Conservation (phyloP, 176 grass and related monocot genomes). For the Ensete glaucum region DNA sequence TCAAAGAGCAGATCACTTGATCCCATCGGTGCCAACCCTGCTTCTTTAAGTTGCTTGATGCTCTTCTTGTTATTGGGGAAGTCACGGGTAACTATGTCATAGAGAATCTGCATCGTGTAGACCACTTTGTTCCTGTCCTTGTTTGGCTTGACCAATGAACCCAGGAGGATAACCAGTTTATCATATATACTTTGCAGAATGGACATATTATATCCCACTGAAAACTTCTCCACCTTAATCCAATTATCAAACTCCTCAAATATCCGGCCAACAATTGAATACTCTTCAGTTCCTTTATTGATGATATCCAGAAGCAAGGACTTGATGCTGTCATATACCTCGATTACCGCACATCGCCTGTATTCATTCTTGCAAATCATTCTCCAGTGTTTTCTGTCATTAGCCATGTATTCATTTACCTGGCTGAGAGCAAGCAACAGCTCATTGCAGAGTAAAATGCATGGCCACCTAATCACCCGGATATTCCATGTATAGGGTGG, state of each 20-base stretch:
- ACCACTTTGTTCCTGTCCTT: slow-evolving; percentile 72
- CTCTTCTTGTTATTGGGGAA: slow-evolving; percentile 72
- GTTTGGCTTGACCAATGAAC: slow-evolving; percentile 37
- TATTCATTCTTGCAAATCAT: slow-evolving; percentile 95
- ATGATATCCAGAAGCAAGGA: slow-evolving; percentile 58
- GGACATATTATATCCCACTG: slow-evolving; percentile 66
- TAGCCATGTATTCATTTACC: slow-evolving; percentile 48
- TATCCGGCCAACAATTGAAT: slow-evolving; percentile 46
- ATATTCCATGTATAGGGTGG: slow-evolving; percentile 75
- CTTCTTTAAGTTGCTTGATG: slow-evolving; percentile 60
- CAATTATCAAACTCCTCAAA: slow-evolving; percentile 60
- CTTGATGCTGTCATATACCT: slow-evolving; percentile 86
- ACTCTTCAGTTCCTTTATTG: slow-evolving; percentile 57
- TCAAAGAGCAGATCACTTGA: slow-evolving; percentile 57
- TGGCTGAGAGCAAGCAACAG: slow-evolving; percentile 72
- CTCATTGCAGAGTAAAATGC: slow-evolving; percentile 84
- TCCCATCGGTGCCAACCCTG: slow-evolving; percentile 58
- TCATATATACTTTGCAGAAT: slow-evolving; percentile 44
- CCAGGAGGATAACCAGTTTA: slow-evolving; percentile 49
- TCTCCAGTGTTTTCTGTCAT: slow-evolving; percentile 65
- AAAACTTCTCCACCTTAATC: slow-evolving; percentile 56
- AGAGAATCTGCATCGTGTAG: slow-evolving; percentile 72
- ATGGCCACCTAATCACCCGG: slow-evolving; percentile 92
- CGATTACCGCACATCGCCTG: slow-evolving; percentile 68
- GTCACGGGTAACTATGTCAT: slow-evolving; percentile 69